These are phyloP conservation scores for Lanmaoa pseudosensibilis DNA, from an alignment of 768 basidiomycete species.

Conservation along the genomic window DNA sequence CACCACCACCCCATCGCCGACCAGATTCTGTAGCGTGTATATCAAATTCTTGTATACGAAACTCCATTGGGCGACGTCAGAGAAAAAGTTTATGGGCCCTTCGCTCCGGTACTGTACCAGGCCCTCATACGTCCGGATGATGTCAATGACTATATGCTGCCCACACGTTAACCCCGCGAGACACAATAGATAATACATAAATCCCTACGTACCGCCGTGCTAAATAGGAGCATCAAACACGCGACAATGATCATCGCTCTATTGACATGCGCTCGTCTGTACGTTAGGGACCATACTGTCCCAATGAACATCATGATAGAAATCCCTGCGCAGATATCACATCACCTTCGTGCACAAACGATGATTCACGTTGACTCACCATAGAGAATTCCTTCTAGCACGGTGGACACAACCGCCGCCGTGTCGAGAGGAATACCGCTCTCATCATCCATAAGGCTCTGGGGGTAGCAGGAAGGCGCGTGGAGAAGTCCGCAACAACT, in stretches of 20 bases:
- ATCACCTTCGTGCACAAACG: not conserved
- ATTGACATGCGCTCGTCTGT: slow-evolving; percentile 8
- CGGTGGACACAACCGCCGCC: slow-evolving; percentile 22
- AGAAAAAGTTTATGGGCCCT: slow-evolving; percentile 29
- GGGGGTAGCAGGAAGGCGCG: not conserved
- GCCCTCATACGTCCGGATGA: slow-evolving; percentile 21
- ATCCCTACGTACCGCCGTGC: slow-evolving; percentile 14
- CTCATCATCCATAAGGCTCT: not conserved
- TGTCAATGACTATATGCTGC: slow-evolving; percentile 20
- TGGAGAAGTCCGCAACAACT: not conserved
- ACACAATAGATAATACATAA: not conserved
- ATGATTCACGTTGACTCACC: not conserved
- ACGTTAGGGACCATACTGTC: slow-evolving; percentile 24
- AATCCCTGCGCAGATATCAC: slow-evolving; percentile 18
- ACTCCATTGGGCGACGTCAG: slow-evolving; percentile 24
- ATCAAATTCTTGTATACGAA: slow-evolving; percentile 30
- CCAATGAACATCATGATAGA: slow-evolving; percentile 32
- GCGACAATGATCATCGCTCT: slow-evolving; percentile 19
- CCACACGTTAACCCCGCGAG: too few species aligned
- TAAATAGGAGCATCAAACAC: slow-evolving; percentile 20
- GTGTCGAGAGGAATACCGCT: slow-evolving; percentile 20
- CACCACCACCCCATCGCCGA: slow-evolving; percentile 25
- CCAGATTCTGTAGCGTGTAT: slow-evolving; percentile 21
- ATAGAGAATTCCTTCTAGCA: not conserved
- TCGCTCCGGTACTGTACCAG: slow-evolving; percentile 22